Evolutionary conservation across 2,329 filamentous ascomycete genomes (phyloP), one percentile per base, ranked within the genome.

Genomic region (Lecanosticta acicola): DNA sequence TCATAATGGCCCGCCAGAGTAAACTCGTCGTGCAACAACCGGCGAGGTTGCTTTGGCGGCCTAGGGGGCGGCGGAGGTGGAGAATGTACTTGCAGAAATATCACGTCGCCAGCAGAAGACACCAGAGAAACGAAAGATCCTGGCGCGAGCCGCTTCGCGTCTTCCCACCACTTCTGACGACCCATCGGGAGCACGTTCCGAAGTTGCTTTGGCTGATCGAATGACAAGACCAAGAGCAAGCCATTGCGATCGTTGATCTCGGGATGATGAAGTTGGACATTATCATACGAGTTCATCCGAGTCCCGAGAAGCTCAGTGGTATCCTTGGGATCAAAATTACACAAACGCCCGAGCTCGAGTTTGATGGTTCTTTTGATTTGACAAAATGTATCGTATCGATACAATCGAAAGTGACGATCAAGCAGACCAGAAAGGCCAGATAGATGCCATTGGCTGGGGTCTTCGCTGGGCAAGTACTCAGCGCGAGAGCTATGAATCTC

Each of bases 321-420:
- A 7, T 14, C 9, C n/a, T 11, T 10, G 2, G 48, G 4, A 5
- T 39, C 45, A 2, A 48, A 44, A 36, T 50, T 48, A 16, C 58
- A 62, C 14, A 71, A 59, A 2, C 51, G 49, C 3, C 71, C 59
- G 8, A 74, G 59, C 39, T 72, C 64, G 18, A 66, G 51, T 32
- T 66, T 65, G 2, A 77, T 69, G 39, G 84, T 82, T 7, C 81
- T 77, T 1, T 79, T 74, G 2, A 89, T 67, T 50, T 84, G 82
- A 0, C 71, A 77, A 0, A 88, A 65, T 73, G 87, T 81, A 50
- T 88, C 84, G 54, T 89, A 83, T 2, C 85, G 70, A 0, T 87
- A 68, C 0, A 88, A 71, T 0, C 85, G 80, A 52, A 85, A 90
- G 41, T 87, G 80, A 57, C 84, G 85, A 56, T 86, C 84, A 0